Evolutionary conservation across 1,284 basidiomycete genomes (phyloP), one percentile per base, ranked within the genome.

Genomic region (Sphaerobolus stellatus): DNA sequence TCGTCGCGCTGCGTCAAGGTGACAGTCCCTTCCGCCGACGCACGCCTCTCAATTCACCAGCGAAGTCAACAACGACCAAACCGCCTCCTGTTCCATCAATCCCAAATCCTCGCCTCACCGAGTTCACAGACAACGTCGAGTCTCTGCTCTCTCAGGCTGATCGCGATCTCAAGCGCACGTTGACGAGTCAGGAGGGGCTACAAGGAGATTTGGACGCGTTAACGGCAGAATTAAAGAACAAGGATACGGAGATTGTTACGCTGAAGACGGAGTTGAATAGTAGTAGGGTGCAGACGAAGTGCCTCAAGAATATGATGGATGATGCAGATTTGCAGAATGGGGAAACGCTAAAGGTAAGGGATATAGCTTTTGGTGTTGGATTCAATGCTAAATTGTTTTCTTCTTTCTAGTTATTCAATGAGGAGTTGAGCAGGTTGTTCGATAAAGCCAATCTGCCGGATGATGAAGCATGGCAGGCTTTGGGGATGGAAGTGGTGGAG

Each of bases 351-450:
- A 88, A 94, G 75, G 92, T 92, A 57, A 65, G 82, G 68, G 20
- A 3, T 11, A 6, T 27, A n/a, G 29, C n/a, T 30, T 50, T 27
- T 34, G 16, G 25, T 5, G 24, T 28, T 47, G 25, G 54, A 45
- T n/a, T 54, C 48, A 48, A 61, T 48, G 44, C 30, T 59, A 56
- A 41, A 16, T 47, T 18, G 1, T 27, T 55, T 56, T 45, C 45
- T 50, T 43, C 56, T 33, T n/a, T 18, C 5, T 58, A 94, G 92
- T 87, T 90, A 4, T 94, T 96, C 75, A 95, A 95, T 66, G 90
- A 92, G 61, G 93, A 95, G 67, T 77, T 96, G 33, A 91, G 93
- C 61, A 83, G 81, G 31, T 92, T 95, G 89, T 94, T 85, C 71
- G 84, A 86, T 51, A 90, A 92, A 56, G 81, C 81, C 18, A 81